phyloP scores from a whole-genome alignment of 148 eudicot species.

The Rhododendron molle region DNA sequence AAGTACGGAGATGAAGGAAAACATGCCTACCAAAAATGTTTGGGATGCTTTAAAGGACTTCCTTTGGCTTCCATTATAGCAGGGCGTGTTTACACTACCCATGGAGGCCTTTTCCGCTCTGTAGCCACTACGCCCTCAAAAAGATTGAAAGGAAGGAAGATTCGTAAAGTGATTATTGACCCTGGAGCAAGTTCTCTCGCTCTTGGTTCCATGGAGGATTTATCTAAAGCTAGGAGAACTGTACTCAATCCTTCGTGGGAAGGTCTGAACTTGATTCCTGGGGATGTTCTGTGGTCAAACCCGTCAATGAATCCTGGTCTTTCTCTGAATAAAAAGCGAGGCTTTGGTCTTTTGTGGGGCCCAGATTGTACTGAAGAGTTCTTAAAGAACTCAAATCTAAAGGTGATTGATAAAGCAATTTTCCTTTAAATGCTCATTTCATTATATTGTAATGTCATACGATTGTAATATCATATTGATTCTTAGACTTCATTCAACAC shows the following conservation, averaged over 20 bases:
- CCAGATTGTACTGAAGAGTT: conserved; percentile 93
- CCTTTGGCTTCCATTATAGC: neutral
- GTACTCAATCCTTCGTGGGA: conserved; percentile 96
- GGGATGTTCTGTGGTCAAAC: conserved; percentile 95
- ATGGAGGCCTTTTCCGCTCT: conserved; percentile 59
- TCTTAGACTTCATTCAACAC: neutral
- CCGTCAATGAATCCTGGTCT: conserved; percentile 85
- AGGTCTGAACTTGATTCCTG: conserved; percentile 83
- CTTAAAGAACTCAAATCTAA: conserved; percentile 64
- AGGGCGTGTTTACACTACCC: neutral
- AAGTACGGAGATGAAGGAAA: conserved; percentile 84
- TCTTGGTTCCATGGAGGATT: neutral
- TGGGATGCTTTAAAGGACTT: neutral
- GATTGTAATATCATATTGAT: neutral
- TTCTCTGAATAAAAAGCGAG: conserved; percentile 80
- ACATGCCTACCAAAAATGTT: conserved; percentile 59
- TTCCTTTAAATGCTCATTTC: neutral
- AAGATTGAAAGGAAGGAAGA: conserved; percentile 69
- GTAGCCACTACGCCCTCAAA: conserved; percentile 39
- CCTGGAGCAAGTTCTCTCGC: neutral
- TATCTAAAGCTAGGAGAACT: conserved; percentile 55
- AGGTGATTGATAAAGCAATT: conserved; percentile 42
- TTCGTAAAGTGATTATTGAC: conserved; percentile 40
- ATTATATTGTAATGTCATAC: neutral
- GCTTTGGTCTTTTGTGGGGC: conserved; percentile 95